phyloP scores from a whole-genome alignment of 2,329 filamentous ascomycete genomes.

The Huntiella decipiens region DNA sequence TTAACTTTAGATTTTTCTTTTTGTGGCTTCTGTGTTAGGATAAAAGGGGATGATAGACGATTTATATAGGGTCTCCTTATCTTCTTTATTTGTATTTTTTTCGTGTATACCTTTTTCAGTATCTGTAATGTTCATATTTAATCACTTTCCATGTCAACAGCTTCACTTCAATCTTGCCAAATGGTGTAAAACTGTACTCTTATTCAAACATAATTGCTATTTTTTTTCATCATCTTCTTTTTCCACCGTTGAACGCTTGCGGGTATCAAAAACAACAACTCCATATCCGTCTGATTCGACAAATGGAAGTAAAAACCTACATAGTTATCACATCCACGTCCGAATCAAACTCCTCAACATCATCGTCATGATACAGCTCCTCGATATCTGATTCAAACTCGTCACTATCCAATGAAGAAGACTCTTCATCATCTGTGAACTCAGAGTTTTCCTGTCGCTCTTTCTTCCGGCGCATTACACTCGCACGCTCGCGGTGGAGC shows the following conservation, averaged over 20 bases:
- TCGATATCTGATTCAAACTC: constrained; percentile 64
- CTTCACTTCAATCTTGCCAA: too few species aligned
- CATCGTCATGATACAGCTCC: constrained; percentile 40
- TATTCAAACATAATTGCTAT: neutral
- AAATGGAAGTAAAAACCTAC: constrained; percentile 7
- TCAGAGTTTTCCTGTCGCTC: constrained; percentile 26
- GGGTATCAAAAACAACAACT: neutral
- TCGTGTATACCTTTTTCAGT: too few species aligned
- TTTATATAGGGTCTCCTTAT: neutral
- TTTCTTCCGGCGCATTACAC: constrained; percentile 48
- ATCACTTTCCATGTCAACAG: too few species aligned
- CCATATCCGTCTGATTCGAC: neutral
- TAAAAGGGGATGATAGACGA: neutral
- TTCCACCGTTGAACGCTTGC: neutral
- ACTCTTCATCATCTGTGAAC: constrained; percentile 55
- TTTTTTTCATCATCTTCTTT: neutral
- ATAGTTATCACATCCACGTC: constrained; percentile 11
- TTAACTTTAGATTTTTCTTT: neutral
- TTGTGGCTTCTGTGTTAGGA: constrained; percentile 1
- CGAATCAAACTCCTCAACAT: constrained; percentile 16
- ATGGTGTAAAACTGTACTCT: too few species aligned
- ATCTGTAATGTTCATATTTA: too few species aligned
- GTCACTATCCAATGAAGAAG: constrained; percentile 52
- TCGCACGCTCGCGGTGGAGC: constrained; percentile 73
- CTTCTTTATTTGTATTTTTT: too few species aligned